Conservation (phyloP, 192 early-diverging fungal genomes). For the Entomortierella beljakovae region DNA sequence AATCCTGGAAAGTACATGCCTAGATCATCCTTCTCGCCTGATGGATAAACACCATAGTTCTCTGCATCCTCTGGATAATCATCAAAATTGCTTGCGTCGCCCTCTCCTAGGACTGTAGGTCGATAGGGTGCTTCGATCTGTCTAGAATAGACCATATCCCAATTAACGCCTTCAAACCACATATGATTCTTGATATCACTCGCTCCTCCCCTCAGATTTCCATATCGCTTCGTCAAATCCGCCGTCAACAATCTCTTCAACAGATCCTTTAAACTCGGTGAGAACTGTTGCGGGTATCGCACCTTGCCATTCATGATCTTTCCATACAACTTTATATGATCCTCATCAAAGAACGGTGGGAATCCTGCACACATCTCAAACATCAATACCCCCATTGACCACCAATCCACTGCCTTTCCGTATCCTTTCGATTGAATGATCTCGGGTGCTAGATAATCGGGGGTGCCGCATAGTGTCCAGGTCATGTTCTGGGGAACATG, state of each 20-base stretch:
- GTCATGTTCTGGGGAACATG: conserved; percentile 79
- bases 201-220: conserved; percentile 86
- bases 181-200: conserved; percentile 93
- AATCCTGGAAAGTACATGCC: conserved; percentile 83
- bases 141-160: conserved; percentile 77
- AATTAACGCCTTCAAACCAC: conserved; percentile 97
- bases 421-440: conserved; percentile 95
- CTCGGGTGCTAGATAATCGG: conserved; percentile 88
- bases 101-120: conserved; percentile 82
- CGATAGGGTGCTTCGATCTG: conserved; percentile 89
- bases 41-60: conserved; percentile 77
- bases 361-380: conserved; percentile 97
- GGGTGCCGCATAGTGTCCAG: conserved; percentile 88
- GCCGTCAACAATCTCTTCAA: conserved; percentile 82
- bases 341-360: conserved; percentile 96
- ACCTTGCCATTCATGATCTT: conserved; percentile 90
- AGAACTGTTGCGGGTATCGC: conserved; percentile 89
- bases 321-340: conserved; percentile 93
- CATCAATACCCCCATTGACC: conserved; percentile 91
- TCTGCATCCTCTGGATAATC: conserved; percentile 92
- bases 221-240: conserved; percentile 88
- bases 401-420: conserved; percentile 96
- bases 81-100: conserved; percentile 96
- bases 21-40: conserved; percentile 71
- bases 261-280: conserved; percentile 84